Percentiles rank a stretch among this genome's conserved stretches.
Conservation (phyloP, 768 basidiomycete species). For the Collybia nuda region DNA sequence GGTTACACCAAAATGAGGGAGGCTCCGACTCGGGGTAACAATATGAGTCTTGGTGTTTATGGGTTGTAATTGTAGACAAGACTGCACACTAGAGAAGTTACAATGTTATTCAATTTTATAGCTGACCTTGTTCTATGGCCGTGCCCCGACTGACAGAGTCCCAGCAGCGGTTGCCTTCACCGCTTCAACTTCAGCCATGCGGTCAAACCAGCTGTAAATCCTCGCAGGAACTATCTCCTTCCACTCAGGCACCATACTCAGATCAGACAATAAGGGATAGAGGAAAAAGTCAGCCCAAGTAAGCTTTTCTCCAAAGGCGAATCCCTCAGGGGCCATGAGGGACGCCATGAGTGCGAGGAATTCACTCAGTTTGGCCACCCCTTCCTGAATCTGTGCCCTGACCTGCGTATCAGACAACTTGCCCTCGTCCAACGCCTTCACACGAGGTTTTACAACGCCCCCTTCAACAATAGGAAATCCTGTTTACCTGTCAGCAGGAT, state of each 20-base stretch:
- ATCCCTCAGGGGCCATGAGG: conserved; percentile 22
- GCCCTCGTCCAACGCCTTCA: conserved; percentile 25
- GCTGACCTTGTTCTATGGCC: conserved; percentile 11
- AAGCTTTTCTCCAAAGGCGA: conserved; percentile 22
- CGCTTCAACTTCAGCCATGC: conserved; percentile 25
- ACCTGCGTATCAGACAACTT: conserved; percentile 18
- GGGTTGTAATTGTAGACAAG: no score
- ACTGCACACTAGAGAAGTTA: no score
- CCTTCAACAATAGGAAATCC: conserved; percentile 29
- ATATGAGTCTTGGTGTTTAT: no score
- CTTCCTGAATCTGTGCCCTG: conserved; percentile 17
- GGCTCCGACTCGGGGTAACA: no score
- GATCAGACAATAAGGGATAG: conserved; percentile 27
- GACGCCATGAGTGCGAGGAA: conserved; percentile 24
- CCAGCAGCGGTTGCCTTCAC: conserved; percentile 23
- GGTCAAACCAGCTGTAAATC: conserved; percentile 20
- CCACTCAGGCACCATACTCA: conserved; percentile 30
- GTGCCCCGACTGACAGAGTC: conserved; percentile 24
- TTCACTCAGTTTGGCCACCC: conserved; percentile 16
- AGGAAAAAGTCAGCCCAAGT: conserved; percentile 35
- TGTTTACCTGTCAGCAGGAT: conserved; percentile 1
- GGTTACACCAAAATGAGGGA: no score
- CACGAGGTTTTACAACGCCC: conserved; percentile 29
- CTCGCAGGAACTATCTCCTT: conserved; percentile 12
- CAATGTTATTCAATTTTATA: no score